Percentiles rank a stretch among this genome's conserved stretches.
phyloP scores from a whole-genome alignment of 352 stramenopile genomes.

The Globisporangium echinulatum region DNA sequence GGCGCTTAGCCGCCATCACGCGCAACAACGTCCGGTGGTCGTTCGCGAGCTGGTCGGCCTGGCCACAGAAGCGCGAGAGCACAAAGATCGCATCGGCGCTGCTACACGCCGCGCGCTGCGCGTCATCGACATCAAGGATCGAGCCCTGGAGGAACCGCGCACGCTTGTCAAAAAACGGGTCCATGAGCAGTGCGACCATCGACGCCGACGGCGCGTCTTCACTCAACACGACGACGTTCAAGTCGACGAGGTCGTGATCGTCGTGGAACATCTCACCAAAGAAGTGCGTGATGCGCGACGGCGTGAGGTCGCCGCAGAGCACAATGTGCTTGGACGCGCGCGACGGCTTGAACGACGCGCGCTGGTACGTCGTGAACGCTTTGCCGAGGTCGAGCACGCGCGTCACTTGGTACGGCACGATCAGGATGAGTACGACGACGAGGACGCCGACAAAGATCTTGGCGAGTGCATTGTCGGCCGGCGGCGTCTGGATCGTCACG shows the following conservation, averaged over 20 bases:
- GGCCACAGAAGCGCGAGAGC: constrained; percentile 46
- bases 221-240: constrained; percentile 71
- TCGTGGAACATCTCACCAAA: constrained; percentile 87
- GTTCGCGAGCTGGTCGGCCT: constrained; percentile 62
- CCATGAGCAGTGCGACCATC: constrained; percentile 69
- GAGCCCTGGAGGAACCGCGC: constrained; percentile 79
- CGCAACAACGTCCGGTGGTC: constrained; percentile 81
- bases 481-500: constrained; percentile 80
- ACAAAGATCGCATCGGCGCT: constrained; percentile 76
- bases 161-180: constrained; percentile 82
- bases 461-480: constrained; percentile 73
- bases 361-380: constrained; percentile 66
- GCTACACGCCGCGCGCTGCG: constrained; percentile 56
- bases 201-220: constrained; percentile 71
- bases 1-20: constrained; percentile 63
- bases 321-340: constrained; percentile 62
- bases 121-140: constrained; percentile 73
- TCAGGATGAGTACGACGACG: constrained; percentile 78
- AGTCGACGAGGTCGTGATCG: constrained; percentile 76
- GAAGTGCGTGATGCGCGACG: constrained; percentile 77
- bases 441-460: constrained; percentile 79
- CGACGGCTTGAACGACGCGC: constrained; percentile 66
- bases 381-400: constrained; percentile 76
- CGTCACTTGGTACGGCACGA: constrained; percentile 82
- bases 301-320: constrained; percentile 76